Base-by-base conservation (phyloP, 148 eudicot genomes). In the Gaultheria prostrata region DNA sequence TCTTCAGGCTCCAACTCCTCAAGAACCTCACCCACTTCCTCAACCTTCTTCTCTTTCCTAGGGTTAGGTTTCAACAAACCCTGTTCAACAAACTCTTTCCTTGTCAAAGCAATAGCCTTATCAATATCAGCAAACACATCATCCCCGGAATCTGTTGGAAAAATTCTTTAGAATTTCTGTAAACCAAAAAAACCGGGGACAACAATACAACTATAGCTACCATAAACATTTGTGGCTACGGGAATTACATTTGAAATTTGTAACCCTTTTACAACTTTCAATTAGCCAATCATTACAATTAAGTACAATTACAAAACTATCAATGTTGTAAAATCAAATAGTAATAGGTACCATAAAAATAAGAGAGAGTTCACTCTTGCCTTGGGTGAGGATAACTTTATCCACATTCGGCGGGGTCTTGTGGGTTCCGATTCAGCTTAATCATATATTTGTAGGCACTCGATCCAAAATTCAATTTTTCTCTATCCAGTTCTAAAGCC, bases 81-180 rank as follows among this genome's bases (percentile, higher is more conserved):
- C 84, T 94, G 83, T 28, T 93, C 91, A 8, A 97, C 97, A 35
- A 93, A 97, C 86, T 97, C 96, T 67, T 90, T 88, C 82, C 99
- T 83, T 59, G 92, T 89, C 83, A 90, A 48, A 8, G 98, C 89
- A 80, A 97, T 91, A 0, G 98, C 97, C 80, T 90, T 89, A 73
- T 97, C 98, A 48, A 97, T 92, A 18, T 95, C 98, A 3, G 95
- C 97, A 70, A 94, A 97, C 76, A 93, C 76, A 78, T 93, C 99
- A 70, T 93, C 97, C 50, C 92, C 95, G 33, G 72, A 1, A 1
- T 10, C 70, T 63, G 70, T 63, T 63, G 70, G 70, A 63, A 63
- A 24, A 63, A 9, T 63, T 24, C 0, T 10, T 8, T 63, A 63
- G 15, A 24, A 8, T 63, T 63, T 63, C 14, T 3, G 14, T 24